Conservation (phyloP, 2,329 filamentous ascomycete genomes). For the Anthostomella pinea region DNA sequence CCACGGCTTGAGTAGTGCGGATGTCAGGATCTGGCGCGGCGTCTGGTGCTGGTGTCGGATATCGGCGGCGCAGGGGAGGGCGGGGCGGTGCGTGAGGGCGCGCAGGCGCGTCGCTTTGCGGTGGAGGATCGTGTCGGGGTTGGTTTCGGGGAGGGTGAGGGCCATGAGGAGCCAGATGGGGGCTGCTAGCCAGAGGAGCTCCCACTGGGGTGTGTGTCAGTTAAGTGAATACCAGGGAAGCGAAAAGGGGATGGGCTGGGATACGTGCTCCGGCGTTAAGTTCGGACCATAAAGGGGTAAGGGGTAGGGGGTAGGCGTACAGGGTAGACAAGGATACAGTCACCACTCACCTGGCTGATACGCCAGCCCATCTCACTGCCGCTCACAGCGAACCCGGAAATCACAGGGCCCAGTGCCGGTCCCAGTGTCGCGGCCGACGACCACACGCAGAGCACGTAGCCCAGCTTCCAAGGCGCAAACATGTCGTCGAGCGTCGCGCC, state of each 20-base stretch:
- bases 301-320: too few species aligned
- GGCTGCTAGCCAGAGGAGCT: conserved; percentile 16
- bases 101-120: conserved; percentile 14
- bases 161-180: conserved; percentile 14
- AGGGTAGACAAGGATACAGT: too few species aligned
- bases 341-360: too few species aligned
- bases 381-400: conserved; percentile 15
- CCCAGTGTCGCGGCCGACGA: conserved; percentile 12
- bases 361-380: conserved; percentile 30
- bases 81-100: conserved; percentile 5
- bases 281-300: too few species aligned
- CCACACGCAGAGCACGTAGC: conserved; percentile 18
- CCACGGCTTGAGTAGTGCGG: conserved; percentile 27
- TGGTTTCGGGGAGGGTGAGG: conserved; percentile 30
- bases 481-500: conserved; percentile 22
- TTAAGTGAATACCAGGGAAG: too few species aligned
- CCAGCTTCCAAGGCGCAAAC: conserved; percentile 17
- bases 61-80: conserved; percentile 19
- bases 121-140: conserved; percentile 20
- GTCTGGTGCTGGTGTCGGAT: conserved; percentile 21
- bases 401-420: conserved; percentile 15
- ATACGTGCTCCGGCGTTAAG: too few species aligned
- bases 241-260: too few species aligned
- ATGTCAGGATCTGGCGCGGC: conserved; percentile 13
- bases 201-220: too few species aligned